These are phyloP conservation scores for Pythium rishiriense DNA, from an alignment of 352 stramenopile species.

Conservation along the genomic window DNA sequence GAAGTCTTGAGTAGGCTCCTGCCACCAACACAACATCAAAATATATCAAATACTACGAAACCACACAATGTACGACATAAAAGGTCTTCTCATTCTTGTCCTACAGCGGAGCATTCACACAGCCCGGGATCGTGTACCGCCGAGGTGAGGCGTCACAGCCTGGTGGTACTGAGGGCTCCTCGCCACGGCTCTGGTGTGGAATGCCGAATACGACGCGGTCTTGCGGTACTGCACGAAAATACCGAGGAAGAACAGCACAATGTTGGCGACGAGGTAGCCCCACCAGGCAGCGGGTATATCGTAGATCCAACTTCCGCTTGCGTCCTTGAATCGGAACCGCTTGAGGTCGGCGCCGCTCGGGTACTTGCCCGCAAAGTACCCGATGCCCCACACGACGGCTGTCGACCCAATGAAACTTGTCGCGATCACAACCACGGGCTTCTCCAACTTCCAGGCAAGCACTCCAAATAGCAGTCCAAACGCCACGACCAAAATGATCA, in stretches of 20 bases:
- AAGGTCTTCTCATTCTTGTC: no score
- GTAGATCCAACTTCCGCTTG: conserved; percentile 28
- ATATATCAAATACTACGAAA: no score
- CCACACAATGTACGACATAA: no score
- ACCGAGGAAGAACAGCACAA: conserved; percentile 29
- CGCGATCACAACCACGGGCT: conserved; percentile 50
- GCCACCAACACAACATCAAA: no score
- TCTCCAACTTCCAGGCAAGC: conserved; percentile 50
- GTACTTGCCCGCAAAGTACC: conserved; percentile 60
- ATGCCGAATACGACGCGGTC: conserved; percentile 14
- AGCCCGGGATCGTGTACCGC: not conserved
- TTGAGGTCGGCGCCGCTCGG: conserved; percentile 52
- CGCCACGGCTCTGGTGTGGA: not conserved
- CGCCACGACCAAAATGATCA: conserved; percentile 47
- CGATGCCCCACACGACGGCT: conserved; percentile 45
- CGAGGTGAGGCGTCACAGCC: conserved; percentile 40
- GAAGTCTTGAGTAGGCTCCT: no score
- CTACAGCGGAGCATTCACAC: no score
- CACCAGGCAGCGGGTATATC: conserved; percentile 37
- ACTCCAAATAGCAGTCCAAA: conserved; percentile 40
- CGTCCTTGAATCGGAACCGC: conserved; percentile 31
- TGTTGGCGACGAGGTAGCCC: conserved; percentile 36
- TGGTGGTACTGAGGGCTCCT: conserved; percentile 21
- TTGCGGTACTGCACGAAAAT: conserved; percentile 36
- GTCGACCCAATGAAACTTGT: conserved; percentile 52